Evolutionary conservation across 192 early-diverging fungal species (phyloP).

Genomic region (Pilobolus umbonatus): DNA sequence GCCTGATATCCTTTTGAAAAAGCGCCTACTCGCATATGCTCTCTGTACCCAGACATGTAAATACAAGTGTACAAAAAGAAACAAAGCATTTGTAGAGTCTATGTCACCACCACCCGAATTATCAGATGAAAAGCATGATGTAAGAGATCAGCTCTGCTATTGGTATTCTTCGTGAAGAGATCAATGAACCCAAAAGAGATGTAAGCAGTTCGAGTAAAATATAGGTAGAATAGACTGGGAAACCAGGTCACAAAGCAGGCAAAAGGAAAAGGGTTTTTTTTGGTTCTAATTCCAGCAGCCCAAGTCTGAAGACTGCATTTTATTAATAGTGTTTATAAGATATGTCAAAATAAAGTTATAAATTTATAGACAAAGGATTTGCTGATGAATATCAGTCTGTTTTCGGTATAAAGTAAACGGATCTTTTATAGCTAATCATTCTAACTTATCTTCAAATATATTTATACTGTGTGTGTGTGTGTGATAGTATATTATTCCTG

Average conservation of each 20-base stretch:
- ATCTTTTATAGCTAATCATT: too few species aligned
- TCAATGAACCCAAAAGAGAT: neutral
- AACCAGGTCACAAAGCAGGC: neutral
- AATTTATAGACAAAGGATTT: neutral
- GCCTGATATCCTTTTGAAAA: neutral
- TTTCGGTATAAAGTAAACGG: too few species aligned
- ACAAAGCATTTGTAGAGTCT: neutral
- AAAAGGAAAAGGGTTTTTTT: neutral
- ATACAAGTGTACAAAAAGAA: neutral
- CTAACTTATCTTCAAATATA: too few species aligned
- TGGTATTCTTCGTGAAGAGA: neutral
- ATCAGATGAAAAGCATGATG: neutral
- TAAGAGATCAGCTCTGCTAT: neutral
- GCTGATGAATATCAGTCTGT: too few species aligned
- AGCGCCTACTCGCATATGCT: neutral
- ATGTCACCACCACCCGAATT: neutral
- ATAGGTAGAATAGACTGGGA: neutral
- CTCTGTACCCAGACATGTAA: neutral
- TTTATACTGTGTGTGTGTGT: too few species aligned
- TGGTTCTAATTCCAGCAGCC: neutral
- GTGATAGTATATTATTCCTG: too few species aligned
- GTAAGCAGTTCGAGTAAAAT: neutral
- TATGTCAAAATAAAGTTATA: neutral
- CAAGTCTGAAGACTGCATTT: neutral
- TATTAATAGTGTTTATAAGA: neutral